Base-by-base conservation (phyloP, 129 eudicot species). In the Saposhnikovia divaricata region DNA sequence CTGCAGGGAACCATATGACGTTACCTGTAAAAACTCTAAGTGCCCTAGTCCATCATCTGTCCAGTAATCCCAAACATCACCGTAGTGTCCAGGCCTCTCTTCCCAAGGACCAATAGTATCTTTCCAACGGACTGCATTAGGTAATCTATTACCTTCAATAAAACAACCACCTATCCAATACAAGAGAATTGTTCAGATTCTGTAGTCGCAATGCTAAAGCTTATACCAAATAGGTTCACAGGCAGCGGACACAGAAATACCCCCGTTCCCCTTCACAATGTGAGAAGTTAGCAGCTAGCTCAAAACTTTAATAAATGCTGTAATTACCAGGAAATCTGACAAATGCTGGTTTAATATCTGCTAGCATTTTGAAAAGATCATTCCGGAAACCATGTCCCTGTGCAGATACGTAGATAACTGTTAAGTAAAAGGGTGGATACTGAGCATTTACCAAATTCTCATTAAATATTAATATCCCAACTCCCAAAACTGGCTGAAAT, bases 11-110 rank as follows among this genome's bases (percentile, higher is more conserved):
- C 68, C 38, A 72, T 46, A 71, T 65, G 28, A 68, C 7, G 75
- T 76, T 72, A 92, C 99, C 90, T 89, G 97, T 74, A 96, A 92
- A 83, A 88, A 92, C 80, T 96, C 99, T 38, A 87, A 89, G 87
- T 90, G 89, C 19, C 99, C 99, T 77, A 96, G 84, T 59, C 98
- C 99, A 84, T 96, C 99, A 81, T 96, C 99, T 10, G 93, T 96
- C 99, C 99, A 96, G 85, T 96, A 96, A 44, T 81, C 66, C 99
- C 99, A 96, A 77, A 90, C 91, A 80, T 96, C 99, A 65, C 90
- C 92, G 75, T 90, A 84, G 83, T 96, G 99, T 16, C 99, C 99
- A 0, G 99, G 92, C 80, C 99, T 90, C 75, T 92, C 89, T 83
- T 96, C 92, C 99, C 98, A 92, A 21, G 95, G 89, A 38, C 97